Evolutionary conservation across 192 early-diverging fungal species (phyloP), one percentile per base, ranked within the genome.

Genomic region (Linnemannia elongata): DNA sequence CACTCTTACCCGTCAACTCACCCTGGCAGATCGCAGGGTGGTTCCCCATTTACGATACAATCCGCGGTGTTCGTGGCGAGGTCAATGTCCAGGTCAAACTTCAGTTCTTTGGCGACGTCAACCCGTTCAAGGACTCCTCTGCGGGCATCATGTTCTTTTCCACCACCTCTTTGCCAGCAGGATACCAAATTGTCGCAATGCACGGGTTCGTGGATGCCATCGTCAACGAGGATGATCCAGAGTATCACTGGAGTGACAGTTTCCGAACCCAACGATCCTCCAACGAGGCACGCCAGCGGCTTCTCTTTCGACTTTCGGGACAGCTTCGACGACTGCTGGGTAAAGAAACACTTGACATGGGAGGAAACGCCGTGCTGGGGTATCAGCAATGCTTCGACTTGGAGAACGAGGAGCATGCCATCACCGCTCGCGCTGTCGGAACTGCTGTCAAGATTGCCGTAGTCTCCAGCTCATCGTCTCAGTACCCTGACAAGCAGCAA

Each of bases 191-290:
- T 20, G 81, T 76, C n/a, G 79, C 89, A 17, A 86, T 95, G n/a
- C 80, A 92, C 27, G 96, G 96, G 2, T 96, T 96, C 73, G 96
- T 97, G 24, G 92, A 89, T 78, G 93, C 93, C 13, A 74, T 96
- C 24, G 89, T 94, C 12, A 91, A 82, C 73, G 93, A 94, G 41
- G 93, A 94, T 68, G 96, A 97, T 77, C 96, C 96, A 12, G 96
- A 97, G 87, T 96, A 96, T 82, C 93, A 96, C 72, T 96, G 95
- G 94, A 92, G 90, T 36, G 95, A 97, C 87, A 94, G 90, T 75
- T 97, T 97, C 74, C 91, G 96, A 10, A 95, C 95, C 12, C 95
- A 95, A 6, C 88, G 95, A 24, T 94, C 94, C 9, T 94, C 94
- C 2, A 97, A 97, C 83, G 95, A 97, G 74, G 92, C 94, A 2